Evolutionary conservation across 1,284 basidiomycete species (phyloP).

Genomic region (Polyporus tsugae): DNA sequence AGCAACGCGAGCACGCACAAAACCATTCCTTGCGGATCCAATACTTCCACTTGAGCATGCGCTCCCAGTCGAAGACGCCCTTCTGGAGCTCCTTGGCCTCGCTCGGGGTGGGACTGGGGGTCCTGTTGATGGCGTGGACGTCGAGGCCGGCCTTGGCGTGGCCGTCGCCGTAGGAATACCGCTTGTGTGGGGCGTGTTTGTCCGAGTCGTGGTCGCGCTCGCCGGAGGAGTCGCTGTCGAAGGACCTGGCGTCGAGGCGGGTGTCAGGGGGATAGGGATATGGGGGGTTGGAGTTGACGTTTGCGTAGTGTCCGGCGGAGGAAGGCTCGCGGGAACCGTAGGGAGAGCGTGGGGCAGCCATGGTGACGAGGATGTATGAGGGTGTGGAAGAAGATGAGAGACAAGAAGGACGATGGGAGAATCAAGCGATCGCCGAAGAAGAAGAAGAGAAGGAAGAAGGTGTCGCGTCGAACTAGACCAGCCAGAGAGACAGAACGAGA

Average conservation of each 20-base stretch:
- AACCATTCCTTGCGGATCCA: constrained; percentile 60
- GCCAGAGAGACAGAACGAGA: constrained; percentile 12
- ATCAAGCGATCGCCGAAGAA: too few species aligned
- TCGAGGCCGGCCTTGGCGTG: constrained; percentile 26
- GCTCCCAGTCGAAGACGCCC: constrained; percentile 54
- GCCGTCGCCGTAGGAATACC: constrained; percentile 13
- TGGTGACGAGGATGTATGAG: constrained; percentile 16
- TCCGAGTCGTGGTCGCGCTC: constrained; percentile 22
- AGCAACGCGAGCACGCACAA: constrained; percentile 48
- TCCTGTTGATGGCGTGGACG: constrained; percentile 42
- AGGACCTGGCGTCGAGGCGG: constrained; percentile 29
- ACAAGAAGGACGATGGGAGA: background rate
- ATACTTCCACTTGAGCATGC: constrained; percentile 51
- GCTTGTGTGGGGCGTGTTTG: constrained; percentile 16
- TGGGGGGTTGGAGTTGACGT: constrained; percentile 21
- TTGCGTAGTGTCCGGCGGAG: constrained; percentile 31
- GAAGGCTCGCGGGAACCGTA: constrained; percentile 36
- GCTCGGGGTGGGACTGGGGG: constrained; percentile 52
- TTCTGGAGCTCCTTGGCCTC: constrained; percentile 46
- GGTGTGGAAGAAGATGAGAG: background rate
- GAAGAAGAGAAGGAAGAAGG: background rate
- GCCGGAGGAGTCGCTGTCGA: constrained; percentile 27
- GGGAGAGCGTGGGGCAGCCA: constrained; percentile 43
- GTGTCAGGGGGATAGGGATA: constrained; percentile 38
- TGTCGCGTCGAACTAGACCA: constrained; percentile 29